phyloP scores from a whole-genome alignment of 2,329 filamentous ascomycete species.

The Berkeleyomyces basicola region DNA sequence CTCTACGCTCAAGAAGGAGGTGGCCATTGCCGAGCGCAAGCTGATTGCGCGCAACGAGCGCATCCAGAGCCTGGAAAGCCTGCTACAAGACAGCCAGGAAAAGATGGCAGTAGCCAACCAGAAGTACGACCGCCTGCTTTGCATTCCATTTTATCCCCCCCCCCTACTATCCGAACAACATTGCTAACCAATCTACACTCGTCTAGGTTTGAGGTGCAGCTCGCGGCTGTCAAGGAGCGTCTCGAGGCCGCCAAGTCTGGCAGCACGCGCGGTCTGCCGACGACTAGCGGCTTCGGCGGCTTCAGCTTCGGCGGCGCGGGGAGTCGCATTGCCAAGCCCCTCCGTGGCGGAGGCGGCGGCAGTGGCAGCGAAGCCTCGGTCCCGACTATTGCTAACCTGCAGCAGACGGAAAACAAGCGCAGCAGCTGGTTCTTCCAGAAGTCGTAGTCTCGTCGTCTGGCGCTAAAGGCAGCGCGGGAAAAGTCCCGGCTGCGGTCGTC shows the following conservation, averaged over 20 bases:
- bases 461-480: slow-evolving; percentile 6
- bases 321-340: slow-evolving; percentile 52
- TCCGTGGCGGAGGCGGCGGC: slow-evolving; percentile 44
- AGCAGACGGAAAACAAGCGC: slow-evolving; percentile 47
- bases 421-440: slow-evolving; percentile 63
- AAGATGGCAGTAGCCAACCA: slow-evolving; percentile 95
- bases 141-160: slow-evolving; percentile 2
- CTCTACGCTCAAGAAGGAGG: slow-evolving; percentile 92
- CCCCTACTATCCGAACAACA: neutral
- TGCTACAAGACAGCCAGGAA: slow-evolving; percentile 94
- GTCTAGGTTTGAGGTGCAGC: slow-evolving; percentile 82
- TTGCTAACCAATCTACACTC: neutral
- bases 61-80: slow-evolving; percentile 79
- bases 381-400: slow-evolving; percentile 39
- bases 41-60: slow-evolving; percentile 92
- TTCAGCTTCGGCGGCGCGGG: slow-evolving; percentile 55
- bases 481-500: slow-evolving; percentile 4
- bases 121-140: slow-evolving; percentile 46
- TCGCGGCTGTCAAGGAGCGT: slow-evolving; percentile 92
- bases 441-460: slow-evolving; percentile 22
- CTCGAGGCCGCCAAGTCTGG: slow-evolving; percentile 89
- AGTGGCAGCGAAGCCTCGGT: slow-evolving; percentile 30
- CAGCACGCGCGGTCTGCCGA: slow-evolving; percentile 67
- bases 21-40: slow-evolving; percentile 95
- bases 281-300: slow-evolving; percentile 40